phyloP scores from a whole-genome alignment of 768 basidiomycete species.

The Lactifluus hygrophoroides region DNA sequence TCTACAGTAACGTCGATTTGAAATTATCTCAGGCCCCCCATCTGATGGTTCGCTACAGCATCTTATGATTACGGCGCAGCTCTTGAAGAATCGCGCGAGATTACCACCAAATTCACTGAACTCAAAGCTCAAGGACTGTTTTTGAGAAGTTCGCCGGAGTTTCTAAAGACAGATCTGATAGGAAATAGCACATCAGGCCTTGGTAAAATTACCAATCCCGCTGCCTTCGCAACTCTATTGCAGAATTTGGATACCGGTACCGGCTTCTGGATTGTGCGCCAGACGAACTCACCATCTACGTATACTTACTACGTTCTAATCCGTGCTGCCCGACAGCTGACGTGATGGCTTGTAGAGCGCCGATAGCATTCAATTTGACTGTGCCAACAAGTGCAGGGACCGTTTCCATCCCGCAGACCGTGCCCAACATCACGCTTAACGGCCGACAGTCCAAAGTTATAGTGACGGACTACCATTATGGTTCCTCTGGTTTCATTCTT shows the following conservation, averaged over 20 bases:
- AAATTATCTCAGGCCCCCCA: neutral
- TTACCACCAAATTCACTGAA: slow-evolving; percentile 65
- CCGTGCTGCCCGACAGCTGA: neutral
- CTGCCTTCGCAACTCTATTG: slow-evolving; percentile 52
- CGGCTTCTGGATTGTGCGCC: slow-evolving; percentile 64
- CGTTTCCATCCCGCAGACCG: slow-evolving; percentile 49
- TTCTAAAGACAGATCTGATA: slow-evolving; percentile 72
- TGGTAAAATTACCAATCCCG: slow-evolving; percentile 35
- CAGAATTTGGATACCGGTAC: slow-evolving; percentile 59
- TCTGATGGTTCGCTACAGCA: slow-evolving; percentile 22
- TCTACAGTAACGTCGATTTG: slow-evolving; percentile 39
- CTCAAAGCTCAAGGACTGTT: slow-evolving; percentile 73
- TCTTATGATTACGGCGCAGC: slow-evolving; percentile 80
- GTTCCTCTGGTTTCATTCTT: slow-evolving; percentile 41
- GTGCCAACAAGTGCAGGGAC: slow-evolving; percentile 44
- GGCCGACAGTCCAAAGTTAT: slow-evolving; percentile 72
- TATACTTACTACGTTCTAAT: slow-evolving; percentile 28
- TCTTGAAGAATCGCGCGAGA: slow-evolving; percentile 57
- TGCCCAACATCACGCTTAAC: slow-evolving; percentile 44
- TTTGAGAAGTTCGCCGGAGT: slow-evolving; percentile 68
- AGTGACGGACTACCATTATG: slow-evolving; percentile 65
- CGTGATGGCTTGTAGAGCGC: slow-evolving; percentile 28
- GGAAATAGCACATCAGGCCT: slow-evolving; percentile 49
- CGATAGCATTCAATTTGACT: slow-evolving; percentile 49
- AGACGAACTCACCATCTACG: slow-evolving; percentile 59